phyloP scores from a whole-genome alignment of 2,329 filamentous ascomycete genomes.

The Xylaria multiplex region DNA sequence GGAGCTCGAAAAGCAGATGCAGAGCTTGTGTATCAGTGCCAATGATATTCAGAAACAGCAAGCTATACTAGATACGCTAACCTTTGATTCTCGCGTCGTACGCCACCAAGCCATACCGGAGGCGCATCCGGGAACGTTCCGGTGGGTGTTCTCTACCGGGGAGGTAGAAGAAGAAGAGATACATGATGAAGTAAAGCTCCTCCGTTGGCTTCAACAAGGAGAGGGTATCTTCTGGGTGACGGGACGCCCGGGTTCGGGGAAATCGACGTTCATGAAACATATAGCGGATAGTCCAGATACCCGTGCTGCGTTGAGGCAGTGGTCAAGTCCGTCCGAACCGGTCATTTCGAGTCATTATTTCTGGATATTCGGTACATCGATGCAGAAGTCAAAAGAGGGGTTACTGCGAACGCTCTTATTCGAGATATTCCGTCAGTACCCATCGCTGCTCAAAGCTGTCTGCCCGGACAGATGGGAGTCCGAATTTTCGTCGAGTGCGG shows the following conservation, averaged over 20 bases:
- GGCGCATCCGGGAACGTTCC: constrained; percentile 36
- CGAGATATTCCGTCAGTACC: constrained; percentile 36
- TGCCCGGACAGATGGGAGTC: constrained; percentile 31
- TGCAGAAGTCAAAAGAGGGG: constrained; percentile 50
- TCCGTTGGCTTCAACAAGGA: constrained; percentile 44
- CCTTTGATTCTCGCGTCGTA: constrained; percentile 23
- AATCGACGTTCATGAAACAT: constrained; percentile 42
- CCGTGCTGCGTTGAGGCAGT: constrained; percentile 39
- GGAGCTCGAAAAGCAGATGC: constrained; percentile 28
- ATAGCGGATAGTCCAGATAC: constrained; percentile 37
- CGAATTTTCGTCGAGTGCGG: constrained; percentile 27
- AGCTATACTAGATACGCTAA: constrained; percentile 34
- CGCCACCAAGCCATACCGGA: constrained; percentile 34
- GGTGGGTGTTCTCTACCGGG: constrained; percentile 33
- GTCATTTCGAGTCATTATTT: constrained; percentile 50
- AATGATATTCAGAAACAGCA: constrained; percentile 38
- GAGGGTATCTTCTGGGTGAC: constrained; percentile 39
- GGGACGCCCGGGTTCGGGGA: constrained; percentile 41
- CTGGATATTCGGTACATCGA: constrained; percentile 47
- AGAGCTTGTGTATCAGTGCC: constrained; percentile 24
- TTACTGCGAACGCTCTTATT: constrained; percentile 44
- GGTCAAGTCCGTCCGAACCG: constrained; percentile 42
- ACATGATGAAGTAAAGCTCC: constrained; percentile 7
- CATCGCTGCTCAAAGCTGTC: constrained; percentile 23
- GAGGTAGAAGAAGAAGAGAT: constrained; percentile 11